phyloP scores from a whole-genome alignment of 1,139 yeast species.

The Zhuliangozyma parablackwelliae region DNA sequence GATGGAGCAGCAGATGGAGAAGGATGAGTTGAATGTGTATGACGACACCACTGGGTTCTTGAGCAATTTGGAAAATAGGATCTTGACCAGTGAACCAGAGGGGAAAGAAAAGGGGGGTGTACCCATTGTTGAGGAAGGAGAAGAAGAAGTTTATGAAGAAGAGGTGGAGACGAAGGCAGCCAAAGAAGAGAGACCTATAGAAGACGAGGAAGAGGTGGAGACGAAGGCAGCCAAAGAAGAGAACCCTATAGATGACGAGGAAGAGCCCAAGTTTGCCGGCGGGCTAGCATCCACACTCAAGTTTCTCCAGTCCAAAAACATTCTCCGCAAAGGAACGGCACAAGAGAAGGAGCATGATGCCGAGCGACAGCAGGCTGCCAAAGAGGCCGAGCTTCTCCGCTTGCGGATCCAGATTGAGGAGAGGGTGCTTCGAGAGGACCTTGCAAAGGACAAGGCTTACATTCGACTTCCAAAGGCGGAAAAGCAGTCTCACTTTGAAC shows the following conservation, averaged over 20 bases:
- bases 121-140: background rate
- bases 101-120: conserved; percentile 5
- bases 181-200: background rate
- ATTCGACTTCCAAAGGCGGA: conserved; percentile 27
- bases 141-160: too few relatives aligned
- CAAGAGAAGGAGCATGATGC: conserved; percentile 12
- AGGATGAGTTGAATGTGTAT: conserved; percentile 32
- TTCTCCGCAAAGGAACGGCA: conserved; percentile 17
- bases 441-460: conserved; percentile 27
- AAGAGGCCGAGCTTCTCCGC: conserved; percentile 29
- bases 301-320: conserved; percentile 46
- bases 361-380: conserved; percentile 24
- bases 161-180: background rate
- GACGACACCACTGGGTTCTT: conserved; percentile 63
- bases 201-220: background rate
- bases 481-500: conserved; percentile 23
- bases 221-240: background rate
- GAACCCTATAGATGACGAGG: conserved; percentile 1
- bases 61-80: conserved; percentile 22
- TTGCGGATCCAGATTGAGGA: conserved; percentile 35
- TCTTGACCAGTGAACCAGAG: conserved; percentile 3
- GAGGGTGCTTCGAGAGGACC: conserved; percentile 36
- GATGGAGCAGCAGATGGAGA: conserved; percentile 24
- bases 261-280: conserved; percentile 26
- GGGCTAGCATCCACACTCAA: conserved; percentile 59